Conservation (phyloP, 768 basidiomycete genomes). For the Lactifluus volemus region DNA sequence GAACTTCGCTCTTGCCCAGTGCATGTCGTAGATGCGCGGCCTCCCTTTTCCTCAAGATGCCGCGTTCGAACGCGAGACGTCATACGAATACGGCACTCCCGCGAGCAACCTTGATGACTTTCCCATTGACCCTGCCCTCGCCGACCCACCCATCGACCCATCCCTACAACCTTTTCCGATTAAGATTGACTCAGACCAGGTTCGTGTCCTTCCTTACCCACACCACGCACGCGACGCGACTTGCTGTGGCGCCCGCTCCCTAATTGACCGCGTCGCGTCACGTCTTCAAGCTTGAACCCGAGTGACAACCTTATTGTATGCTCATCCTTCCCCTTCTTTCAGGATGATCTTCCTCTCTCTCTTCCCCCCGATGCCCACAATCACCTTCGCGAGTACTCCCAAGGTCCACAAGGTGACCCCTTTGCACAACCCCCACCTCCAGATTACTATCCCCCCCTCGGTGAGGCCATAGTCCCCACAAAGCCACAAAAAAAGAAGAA, state of each 20-base stretch:
- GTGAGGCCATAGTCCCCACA: conserved; percentile 29
- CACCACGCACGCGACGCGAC: conserved; percentile 19
- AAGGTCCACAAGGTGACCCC: conserved; percentile 76
- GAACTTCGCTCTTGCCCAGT: background rate
- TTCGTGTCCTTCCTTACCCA: conserved; percentile 26
- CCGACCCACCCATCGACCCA: conserved; percentile 43
- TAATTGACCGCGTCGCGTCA: conserved; percentile 63
- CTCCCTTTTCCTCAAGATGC: conserved; percentile 46
- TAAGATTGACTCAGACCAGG: conserved; percentile 25
- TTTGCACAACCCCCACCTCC: conserved; percentile 59
- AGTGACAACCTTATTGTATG: conserved; percentile 5
- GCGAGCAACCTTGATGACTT: conserved; percentile 49
- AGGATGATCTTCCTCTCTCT: conserved; percentile 16
- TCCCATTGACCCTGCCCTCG: conserved; percentile 76
- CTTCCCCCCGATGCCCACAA: conserved; percentile 14
- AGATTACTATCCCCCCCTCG: conserved; percentile 40
- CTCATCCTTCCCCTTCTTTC: conserved; percentile 6
- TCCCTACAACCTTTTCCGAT: conserved; percentile 31
- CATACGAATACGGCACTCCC: conserved; percentile 54
- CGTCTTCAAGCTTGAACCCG: conserved; percentile 22
- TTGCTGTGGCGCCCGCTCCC: conserved; percentile 22
- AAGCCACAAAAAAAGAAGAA: conserved; percentile 42
- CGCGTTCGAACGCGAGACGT: conserved; percentile 43
- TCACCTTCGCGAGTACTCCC: conserved; percentile 44
- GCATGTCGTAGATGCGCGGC: conserved; percentile 41